Conservation (phyloP, 2,329 filamentous ascomycete genomes). For the Phoma sp. region DNA sequence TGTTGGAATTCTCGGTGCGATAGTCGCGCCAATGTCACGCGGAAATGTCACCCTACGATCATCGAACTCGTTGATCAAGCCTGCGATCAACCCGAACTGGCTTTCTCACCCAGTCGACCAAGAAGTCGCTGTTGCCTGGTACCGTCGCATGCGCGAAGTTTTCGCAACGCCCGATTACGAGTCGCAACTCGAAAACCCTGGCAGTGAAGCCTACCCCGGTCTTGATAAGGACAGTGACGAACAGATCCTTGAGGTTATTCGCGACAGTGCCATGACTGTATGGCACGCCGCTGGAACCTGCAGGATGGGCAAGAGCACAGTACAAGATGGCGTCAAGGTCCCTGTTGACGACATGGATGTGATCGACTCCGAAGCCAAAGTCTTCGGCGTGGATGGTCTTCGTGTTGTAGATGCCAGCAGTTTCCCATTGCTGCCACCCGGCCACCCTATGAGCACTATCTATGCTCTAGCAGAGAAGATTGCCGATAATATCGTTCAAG, state of each 20-base stretch:
- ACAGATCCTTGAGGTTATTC: neutral
- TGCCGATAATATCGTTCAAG: conserved; percentile 1
- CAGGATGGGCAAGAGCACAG: conserved; percentile 31
- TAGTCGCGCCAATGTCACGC: conserved; percentile 44
- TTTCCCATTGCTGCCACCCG: conserved; percentile 45
- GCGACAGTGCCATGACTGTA: conserved; percentile 18
- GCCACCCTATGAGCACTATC: conserved; percentile 40
- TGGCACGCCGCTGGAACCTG: conserved; percentile 38
- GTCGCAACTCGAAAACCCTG: neutral
- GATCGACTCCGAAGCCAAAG: conserved; percentile 41
- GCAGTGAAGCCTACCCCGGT: conserved; percentile 33
- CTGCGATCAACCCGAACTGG: conserved; percentile 14
- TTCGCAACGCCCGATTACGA: conserved; percentile 30
- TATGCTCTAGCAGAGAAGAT: conserved; percentile 41
- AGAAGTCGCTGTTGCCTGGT: conserved; percentile 39
- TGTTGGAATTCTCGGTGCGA: conserved; percentile 37
- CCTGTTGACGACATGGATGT: conserved; percentile 35
- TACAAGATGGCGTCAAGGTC: neutral
- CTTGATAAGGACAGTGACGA: conserved; percentile 8
- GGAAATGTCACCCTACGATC: conserved; percentile 45
- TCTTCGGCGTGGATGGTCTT: conserved; percentile 40
- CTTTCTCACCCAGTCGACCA: conserved; percentile 38
- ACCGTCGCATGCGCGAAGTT: conserved; percentile 38
- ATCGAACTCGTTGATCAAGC: conserved; percentile 30
- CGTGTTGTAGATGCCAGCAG: conserved; percentile 44